phyloP scores from a whole-genome alignment of 768 basidiomycete genomes.

The Auricularia sp. region DNA sequence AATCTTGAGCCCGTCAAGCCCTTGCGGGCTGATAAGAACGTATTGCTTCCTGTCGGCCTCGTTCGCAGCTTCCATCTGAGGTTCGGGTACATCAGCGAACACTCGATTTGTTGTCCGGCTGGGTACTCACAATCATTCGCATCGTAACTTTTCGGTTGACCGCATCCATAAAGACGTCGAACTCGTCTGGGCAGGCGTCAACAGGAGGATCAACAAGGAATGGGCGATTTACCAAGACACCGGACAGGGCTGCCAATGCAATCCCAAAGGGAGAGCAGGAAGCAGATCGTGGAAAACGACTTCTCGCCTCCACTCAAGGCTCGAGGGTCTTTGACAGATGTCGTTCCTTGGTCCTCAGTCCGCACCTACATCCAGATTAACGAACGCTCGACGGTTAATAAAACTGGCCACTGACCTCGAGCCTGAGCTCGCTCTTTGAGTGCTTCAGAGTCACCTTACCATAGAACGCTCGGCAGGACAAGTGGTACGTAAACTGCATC shows the following conservation, averaged over 20 bases:
- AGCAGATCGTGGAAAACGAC: slow-evolving; percentile 91
- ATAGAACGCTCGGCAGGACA: slow-evolving; percentile 78
- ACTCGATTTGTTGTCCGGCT: no score
- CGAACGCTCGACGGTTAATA: not conserved
- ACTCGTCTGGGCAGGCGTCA: slow-evolving; percentile 57
- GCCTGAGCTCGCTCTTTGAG: slow-evolving; percentile 43
- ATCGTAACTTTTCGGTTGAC: slow-evolving; percentile 89
- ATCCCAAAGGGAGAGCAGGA: slow-evolving; percentile 93
- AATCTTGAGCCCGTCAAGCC: slow-evolving; percentile 64
- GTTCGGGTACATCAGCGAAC: slow-evolving; percentile 5
- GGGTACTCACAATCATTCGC: slow-evolving; percentile 74
- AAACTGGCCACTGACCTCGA: slow-evolving; percentile 19
- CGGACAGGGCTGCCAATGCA: slow-evolving; percentile 88
- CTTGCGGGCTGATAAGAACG: slow-evolving; percentile 89
- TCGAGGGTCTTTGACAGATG: slow-evolving; percentile 56
- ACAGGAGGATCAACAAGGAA: not conserved
- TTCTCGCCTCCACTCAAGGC: slow-evolving; percentile 91
- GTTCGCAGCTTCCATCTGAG: slow-evolving; percentile 81
- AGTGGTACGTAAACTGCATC: slow-evolving; percentile 69
- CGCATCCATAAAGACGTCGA: slow-evolving; percentile 97
- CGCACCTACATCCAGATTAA: not conserved
- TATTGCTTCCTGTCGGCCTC: slow-evolving; percentile 84
- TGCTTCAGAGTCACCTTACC: slow-evolving; percentile 89
- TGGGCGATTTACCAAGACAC: slow-evolving; percentile 57
- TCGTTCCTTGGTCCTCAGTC: not conserved